Conservation (phyloP, 2,329 filamentous ascomycete genomes). For the Ramichloridium luteum region DNA sequence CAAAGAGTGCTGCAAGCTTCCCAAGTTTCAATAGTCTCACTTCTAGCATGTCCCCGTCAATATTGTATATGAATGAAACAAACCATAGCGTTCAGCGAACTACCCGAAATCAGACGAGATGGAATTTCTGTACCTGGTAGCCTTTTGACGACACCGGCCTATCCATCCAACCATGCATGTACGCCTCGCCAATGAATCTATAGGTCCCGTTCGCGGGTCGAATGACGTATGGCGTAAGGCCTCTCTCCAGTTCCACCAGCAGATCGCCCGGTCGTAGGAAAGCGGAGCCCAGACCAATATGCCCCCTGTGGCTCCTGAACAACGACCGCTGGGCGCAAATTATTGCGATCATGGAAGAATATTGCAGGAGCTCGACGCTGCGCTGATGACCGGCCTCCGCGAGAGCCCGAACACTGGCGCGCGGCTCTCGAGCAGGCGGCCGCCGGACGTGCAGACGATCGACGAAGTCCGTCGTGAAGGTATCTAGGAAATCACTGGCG, state of each 20-base stretch:
- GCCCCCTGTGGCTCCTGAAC: not conserved
- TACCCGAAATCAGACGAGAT: too few relatives aligned
- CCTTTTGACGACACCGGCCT: not conserved
- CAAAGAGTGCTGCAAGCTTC: too few relatives aligned
- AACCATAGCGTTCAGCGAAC: too few relatives aligned
- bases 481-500: not conserved
- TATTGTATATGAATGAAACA: too few relatives aligned
- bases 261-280: not conserved
- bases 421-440: too few relatives aligned
- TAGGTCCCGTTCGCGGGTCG: not conserved
- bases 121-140: too few relatives aligned
- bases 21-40: too few relatives aligned
- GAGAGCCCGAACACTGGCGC: too few relatives aligned
- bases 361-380: not conserved
- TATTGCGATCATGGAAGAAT: not conserved
- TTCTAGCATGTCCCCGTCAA: too few relatives aligned
- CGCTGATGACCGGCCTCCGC: not conserved
- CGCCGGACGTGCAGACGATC: not conserved
- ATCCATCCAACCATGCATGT: conserved; percentile 5
- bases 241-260: not conserved
- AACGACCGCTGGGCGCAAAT: not conserved
- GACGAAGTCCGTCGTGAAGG: not conserved
- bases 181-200: conserved; percentile 4
- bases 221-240: not conserved
- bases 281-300: not conserved